Evolutionary conservation across 1,284 basidiomycete species (phyloP), one percentile per base, ranked within the genome.

Genomic region (Pholiota adiposa): DNA sequence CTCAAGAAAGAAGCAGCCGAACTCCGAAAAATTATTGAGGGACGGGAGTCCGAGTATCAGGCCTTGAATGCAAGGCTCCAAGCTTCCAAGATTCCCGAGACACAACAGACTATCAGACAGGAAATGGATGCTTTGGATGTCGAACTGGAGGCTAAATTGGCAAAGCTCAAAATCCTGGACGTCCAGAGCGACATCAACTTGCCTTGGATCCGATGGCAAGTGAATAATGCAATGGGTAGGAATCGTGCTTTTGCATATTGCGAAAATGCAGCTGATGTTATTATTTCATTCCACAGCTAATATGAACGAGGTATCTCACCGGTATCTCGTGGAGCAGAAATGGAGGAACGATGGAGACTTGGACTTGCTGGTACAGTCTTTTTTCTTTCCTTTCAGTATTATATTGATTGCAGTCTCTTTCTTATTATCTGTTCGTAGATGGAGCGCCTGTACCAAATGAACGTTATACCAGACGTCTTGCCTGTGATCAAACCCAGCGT

Each of bases 371-470:
- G 93, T 94, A 61, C 46, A 89, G n/a, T n/a, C n/a, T 77, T n/a
- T 52, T 34, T 41, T n/a, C n/a, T 50, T 7, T 40, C 25, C 49
- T 18, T 43, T 4, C 6, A 41, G 16, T n/a, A n/a, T n/a, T n/a
- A n/a, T n/a, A n/a, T 25, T 18, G 25, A 6, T 40, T 25, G 31
- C 18, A 27, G 33, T 43, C 50, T 43, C 63, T 54, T 46, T 41
- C 67, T 49, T 51, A 54, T 53, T 14, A 36, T 18, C 8, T 58
- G 21, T 52, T 61, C 7, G 48, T 69, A 95, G 88, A 97, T 97
- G 93, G 93, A 98, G 73, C 89, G 96, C 67, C 74, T 97, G 49
- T 82, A 92, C 68, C 90, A 95, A 75, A 94, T 98, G 93, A 79
- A 89, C 54, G 87, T 98, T 54, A 81, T 97, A 3, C 96, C 97